Conservation (phyloP, 345 rosid species). For the Angophora floribunda region DNA sequence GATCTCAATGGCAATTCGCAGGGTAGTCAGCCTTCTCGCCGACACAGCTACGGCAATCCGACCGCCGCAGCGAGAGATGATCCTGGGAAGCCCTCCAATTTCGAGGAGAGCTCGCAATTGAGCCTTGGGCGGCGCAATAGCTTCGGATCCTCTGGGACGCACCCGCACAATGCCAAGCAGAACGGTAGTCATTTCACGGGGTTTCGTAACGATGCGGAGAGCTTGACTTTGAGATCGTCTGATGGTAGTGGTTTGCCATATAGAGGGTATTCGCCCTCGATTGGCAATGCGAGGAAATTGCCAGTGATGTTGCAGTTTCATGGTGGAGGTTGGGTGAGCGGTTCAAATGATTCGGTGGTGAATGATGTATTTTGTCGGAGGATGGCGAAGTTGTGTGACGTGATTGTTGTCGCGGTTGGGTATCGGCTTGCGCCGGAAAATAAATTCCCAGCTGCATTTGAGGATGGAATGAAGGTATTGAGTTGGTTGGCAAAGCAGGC, state of each 20-base stretch:
- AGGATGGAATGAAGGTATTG: constrained; percentile 76
- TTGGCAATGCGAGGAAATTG: constrained; percentile 33
- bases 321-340: constrained; percentile 97
- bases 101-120: not conserved
- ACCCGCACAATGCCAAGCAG: constrained; percentile 2
- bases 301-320: constrained; percentile 89
- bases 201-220: constrained; percentile 22
- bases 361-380: constrained; percentile 78
- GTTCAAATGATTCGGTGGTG: constrained; percentile 82
- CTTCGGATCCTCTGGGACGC: constrained; percentile 24
- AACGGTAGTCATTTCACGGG: constrained; percentile 33
- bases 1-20: not conserved
- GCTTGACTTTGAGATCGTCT: constrained; percentile 28
- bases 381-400: constrained; percentile 75
- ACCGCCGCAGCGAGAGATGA: not conserved
- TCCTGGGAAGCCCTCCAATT: not conserved
- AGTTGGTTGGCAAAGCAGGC: constrained; percentile 93
- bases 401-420: constrained; percentile 84
- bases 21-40: not conserved
- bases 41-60: constrained; percentile 1
- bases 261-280: constrained; percentile 60
- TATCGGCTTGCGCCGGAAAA: constrained; percentile 92
- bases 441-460: constrained; percentile 78
- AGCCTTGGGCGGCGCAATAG: constrained; percentile 41
- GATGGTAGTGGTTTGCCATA: constrained; percentile 25